A percentile compares a stretch with the other conserved stretches of the same genome.
Evolutionary conservation across 306 rosid genomes (phyloP).

Genomic region (Amphicarpaea edgeworthii): DNA sequence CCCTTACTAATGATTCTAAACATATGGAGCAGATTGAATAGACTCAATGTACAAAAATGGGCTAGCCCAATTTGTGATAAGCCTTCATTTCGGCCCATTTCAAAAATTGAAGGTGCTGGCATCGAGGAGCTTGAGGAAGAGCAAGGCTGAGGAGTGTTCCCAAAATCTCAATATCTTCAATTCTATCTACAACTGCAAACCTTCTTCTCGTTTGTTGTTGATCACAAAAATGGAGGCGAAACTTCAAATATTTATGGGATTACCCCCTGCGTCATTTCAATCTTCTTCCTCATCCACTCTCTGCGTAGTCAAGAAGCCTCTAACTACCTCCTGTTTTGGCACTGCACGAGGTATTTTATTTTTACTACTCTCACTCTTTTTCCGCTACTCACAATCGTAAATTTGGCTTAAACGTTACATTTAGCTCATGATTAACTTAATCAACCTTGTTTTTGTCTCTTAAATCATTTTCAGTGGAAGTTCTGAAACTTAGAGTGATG

Average conservation of each 20-base stretch:
- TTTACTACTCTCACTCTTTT: not conserved
- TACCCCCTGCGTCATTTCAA: constrained; percentile 57
- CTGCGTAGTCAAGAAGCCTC: constrained; percentile 59
- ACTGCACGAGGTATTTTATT: constrained; percentile 54
- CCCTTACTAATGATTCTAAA: too few species aligned
- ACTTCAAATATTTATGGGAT: constrained; percentile 65
- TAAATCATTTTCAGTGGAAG: too few species aligned
- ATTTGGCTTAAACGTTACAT: not conserved
- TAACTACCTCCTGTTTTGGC: constrained; percentile 65
- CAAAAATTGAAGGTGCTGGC: not conserved
- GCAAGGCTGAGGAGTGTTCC: constrained; percentile 39
- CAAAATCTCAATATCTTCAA: constrained; percentile 46
- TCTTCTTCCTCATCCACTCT: constrained; percentile 54
- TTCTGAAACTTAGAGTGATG: too few species aligned
- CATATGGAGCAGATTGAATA: not conserved
- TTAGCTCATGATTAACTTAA: not conserved
- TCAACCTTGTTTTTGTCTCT: too few species aligned
- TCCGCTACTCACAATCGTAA: not conserved
- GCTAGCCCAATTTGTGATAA: not conserved
- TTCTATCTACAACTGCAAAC: constrained; percentile 40
- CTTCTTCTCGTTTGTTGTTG: not conserved
- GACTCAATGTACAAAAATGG: not conserved
- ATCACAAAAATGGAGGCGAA: constrained; percentile 71
- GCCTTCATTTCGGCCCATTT: not conserved
- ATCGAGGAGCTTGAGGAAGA: constrained; percentile 14